phyloP scores from a whole-genome alignment of 495 filamentous ascomycete genomes.

The Daldinia childiae region DNA sequence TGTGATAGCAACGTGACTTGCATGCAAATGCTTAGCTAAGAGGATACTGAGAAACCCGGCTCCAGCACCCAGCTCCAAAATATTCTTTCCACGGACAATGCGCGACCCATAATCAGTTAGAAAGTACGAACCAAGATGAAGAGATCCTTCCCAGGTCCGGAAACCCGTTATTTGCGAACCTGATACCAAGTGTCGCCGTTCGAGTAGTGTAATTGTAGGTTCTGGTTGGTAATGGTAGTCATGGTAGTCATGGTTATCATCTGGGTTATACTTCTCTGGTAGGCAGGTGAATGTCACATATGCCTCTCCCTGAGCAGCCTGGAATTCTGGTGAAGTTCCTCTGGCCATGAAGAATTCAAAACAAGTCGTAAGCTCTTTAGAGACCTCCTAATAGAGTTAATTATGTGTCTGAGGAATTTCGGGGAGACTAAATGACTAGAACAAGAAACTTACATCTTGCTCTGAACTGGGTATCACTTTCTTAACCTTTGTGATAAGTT shows the following conservation, averaged over 20 bases:
- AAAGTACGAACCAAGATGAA: constrained; percentile 76
- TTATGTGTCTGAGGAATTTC: background rate
- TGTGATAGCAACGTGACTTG: constrained; percentile 70
- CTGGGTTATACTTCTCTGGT: background rate
- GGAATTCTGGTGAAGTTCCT: constrained; percentile 62
- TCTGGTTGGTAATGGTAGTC: too few relatives aligned
- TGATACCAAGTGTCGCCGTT: constrained; percentile 74
- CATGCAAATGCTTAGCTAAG: constrained; percentile 71
- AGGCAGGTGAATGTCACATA: constrained; percentile 73
- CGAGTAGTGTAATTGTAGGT: constrained; percentile 63
- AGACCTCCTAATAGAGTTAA: constrained; percentile 64
- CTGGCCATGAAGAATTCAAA: constrained; percentile 64
- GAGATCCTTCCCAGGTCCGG: constrained; percentile 85
- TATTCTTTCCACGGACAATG: constrained; percentile 62
- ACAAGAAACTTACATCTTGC: constrained; percentile 70
- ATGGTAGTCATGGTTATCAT: constrained; percentile 16
- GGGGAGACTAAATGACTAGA: constrained; percentile 10
- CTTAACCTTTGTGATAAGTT: constrained; percentile 68
- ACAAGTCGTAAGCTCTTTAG: constrained; percentile 67
- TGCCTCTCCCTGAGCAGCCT: constrained; percentile 68
- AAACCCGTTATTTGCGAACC: constrained; percentile 78
- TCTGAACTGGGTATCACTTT: constrained; percentile 69
- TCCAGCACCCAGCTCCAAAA: constrained; percentile 83
- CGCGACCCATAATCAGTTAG: constrained; percentile 36
- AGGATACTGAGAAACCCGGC: constrained; percentile 81